Conservation (phyloP, 2,329 filamentous ascomycete species). For the Lasiodiplodia gonubiensis region DNA sequence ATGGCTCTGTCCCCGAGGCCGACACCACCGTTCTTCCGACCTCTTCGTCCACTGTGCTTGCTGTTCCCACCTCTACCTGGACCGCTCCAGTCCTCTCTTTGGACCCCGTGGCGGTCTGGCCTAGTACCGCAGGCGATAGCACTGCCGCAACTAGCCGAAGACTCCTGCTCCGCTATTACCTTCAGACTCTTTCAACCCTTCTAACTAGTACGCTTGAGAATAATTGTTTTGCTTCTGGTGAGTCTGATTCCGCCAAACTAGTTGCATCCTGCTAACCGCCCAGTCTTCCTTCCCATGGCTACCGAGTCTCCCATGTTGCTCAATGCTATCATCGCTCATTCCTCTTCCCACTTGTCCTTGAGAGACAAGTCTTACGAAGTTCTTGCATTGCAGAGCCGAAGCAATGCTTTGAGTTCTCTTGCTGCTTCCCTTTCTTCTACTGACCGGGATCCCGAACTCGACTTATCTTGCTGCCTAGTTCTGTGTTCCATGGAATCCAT, state of each 20-base stretch:
- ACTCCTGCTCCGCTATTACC: slow-evolving; percentile 24
- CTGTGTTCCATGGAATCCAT: slow-evolving; percentile 29
- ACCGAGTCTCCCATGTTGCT: slow-evolving; percentile 28
- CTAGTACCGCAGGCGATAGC: slow-evolving; percentile 15
- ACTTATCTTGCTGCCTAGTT: slow-evolving; percentile 26
- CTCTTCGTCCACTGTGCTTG: slow-evolving; percentile 23
- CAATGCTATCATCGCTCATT: slow-evolving; percentile 29
- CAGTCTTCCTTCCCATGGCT: slow-evolving; percentile 29
- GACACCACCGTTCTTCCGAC: slow-evolving; percentile 24
- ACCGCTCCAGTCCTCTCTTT: slow-evolving; percentile 24
- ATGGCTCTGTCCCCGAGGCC: not conserved
- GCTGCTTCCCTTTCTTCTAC: slow-evolving; percentile 26
- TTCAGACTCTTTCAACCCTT: slow-evolving; percentile 28
- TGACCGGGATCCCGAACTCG: slow-evolving; percentile 25
- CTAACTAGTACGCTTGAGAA: slow-evolving; percentile 27
- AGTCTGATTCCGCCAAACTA: not conserved
- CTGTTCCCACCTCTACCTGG: slow-evolving; percentile 23
- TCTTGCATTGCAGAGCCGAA: slow-evolving; percentile 28
- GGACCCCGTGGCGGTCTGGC: slow-evolving; percentile 23
- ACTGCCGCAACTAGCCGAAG: slow-evolving; percentile 18
- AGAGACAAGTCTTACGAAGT: slow-evolving; percentile 29
- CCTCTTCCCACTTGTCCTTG: slow-evolving; percentile 28
- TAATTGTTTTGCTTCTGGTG: slow-evolving; percentile 29
- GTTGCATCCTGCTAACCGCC: not conserved
- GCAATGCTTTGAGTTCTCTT: slow-evolving; percentile 26